Evolutionary conservation across 192 early-diverging fungal genomes (phyloP).

Genomic region (Dispira parvispora): DNA sequence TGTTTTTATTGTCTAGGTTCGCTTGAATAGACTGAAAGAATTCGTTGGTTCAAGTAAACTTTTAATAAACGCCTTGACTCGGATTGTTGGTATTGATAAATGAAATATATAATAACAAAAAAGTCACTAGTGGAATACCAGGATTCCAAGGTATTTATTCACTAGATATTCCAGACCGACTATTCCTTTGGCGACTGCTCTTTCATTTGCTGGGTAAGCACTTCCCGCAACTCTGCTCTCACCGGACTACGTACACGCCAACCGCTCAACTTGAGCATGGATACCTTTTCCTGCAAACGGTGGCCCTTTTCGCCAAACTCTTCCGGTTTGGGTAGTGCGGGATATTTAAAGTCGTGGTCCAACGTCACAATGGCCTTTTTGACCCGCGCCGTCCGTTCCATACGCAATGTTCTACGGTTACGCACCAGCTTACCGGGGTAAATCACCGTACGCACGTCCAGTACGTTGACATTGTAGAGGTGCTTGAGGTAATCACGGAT

Average conservation of each 20-base stretch:
- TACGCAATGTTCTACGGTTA: slow-evolving; percentile 18
- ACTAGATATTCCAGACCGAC: slow-evolving; percentile 37
- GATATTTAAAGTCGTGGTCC: slow-evolving; percentile 47
- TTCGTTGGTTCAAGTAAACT: no score
- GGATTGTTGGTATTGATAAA: no score
- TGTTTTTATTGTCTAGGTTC: no score
- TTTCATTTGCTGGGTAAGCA: not conserved
- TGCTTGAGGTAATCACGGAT: slow-evolving; percentile 69
- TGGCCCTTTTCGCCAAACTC: slow-evolving; percentile 24
- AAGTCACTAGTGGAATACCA: no score
- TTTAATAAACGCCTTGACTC: no score
- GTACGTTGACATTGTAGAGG: slow-evolving; percentile 66
- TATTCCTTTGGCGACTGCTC: slow-evolving; percentile 19
- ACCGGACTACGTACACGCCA: slow-evolving; percentile 17
- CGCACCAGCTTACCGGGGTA: slow-evolving; percentile 41
- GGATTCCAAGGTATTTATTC: no score
- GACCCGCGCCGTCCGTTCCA: slow-evolving; percentile 20
- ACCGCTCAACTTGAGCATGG: slow-evolving; percentile 22
- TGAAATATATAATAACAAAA: no score
- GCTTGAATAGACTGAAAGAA: no score
- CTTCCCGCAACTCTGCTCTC: not conserved
- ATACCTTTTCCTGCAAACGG: slow-evolving; percentile 16
- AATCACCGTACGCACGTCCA: slow-evolving; percentile 81
- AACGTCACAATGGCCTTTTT: slow-evolving; percentile 59
- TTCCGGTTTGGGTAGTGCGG: slow-evolving; percentile 22